These are phyloP conservation scores for Plasmodium gallinaceum DNA, from an alignment of 169 alveolate genomes.

Conservation along the genomic window DNA sequence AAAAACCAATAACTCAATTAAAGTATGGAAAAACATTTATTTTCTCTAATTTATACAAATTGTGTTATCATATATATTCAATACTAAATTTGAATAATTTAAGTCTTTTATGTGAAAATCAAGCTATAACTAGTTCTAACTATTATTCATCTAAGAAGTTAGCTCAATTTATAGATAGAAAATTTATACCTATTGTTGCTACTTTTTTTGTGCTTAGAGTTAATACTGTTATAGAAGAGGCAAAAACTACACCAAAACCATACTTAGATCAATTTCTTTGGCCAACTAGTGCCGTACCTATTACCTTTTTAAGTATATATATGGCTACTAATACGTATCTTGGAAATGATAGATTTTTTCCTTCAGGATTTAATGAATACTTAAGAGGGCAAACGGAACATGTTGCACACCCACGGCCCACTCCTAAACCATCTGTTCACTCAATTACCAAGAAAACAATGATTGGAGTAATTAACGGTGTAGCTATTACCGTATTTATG, in stretches of 20 bases:
- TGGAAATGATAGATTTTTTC: neutral
- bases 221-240: neutral
- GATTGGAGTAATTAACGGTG: neutral
- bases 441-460: neutral
- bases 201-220: neutral
- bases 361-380: neutral
- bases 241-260: neutral
- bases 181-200: neutral
- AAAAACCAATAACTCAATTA: slow-evolving; percentile 16
- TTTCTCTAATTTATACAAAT: slow-evolving; percentile 17
- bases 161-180: slow-evolving; percentile 23
- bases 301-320: neutral
- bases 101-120: slow-evolving; percentile 47
- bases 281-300: neutral
- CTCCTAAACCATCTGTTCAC: slow-evolving; percentile 2
- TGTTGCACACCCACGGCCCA: too few species aligned
- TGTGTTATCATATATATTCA: slow-evolving; percentile 1
- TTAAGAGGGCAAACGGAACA: neutral
- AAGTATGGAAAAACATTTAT: slow-evolving; percentile 14
- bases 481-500: neutral
- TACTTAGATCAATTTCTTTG: neutral
- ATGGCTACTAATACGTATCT: neutral
- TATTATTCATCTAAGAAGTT: neutral
- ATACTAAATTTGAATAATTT: slow-evolving; percentile 35
- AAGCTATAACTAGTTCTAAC: slow-evolving; percentile 28